Conservation (phyloP, 331 rosid species). For the Cydonia oblonga region DNA sequence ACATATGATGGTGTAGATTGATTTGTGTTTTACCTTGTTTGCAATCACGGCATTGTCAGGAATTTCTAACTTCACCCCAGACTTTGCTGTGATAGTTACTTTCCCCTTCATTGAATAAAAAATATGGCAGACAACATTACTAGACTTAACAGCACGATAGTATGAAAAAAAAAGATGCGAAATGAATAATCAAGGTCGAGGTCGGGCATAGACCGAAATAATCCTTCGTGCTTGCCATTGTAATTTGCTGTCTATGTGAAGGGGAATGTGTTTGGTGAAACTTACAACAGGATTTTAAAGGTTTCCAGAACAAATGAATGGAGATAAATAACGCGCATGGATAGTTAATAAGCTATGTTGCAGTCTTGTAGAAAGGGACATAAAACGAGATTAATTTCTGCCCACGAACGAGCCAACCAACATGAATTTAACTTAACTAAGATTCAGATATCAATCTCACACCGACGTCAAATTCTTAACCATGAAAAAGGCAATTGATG, state of each 20-base stretch:
- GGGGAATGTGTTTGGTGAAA: background rate
- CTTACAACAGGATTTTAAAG: background rate
- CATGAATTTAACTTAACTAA: too few relatives aligned
- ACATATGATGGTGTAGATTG: background rate
- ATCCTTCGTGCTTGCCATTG: too few relatives aligned
- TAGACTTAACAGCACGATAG: background rate
- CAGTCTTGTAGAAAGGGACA: background rate
- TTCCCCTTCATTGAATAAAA: conserved; percentile 35
- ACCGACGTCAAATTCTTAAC: too few relatives aligned
- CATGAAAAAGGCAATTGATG: too few relatives aligned
- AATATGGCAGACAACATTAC: background rate
- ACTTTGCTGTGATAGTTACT: conserved; percentile 34
- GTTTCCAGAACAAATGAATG: background rate
- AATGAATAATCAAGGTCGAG: too few relatives aligned
- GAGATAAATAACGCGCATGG: background rate
- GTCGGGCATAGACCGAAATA: too few relatives aligned
- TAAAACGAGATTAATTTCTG: background rate
- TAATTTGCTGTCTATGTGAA: too few relatives aligned
- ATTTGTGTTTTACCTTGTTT: conserved; percentile 37
- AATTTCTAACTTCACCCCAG: conserved; percentile 48
- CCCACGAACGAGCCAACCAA: background rate
- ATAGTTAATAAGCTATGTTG: background rate
- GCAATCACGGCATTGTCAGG: conserved; percentile 46
- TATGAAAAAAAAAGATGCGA: too few relatives aligned
- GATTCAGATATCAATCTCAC: background rate